Conservation (phyloP, 2,329 filamentous ascomycete species). For the Zasmidium angulare region DNA sequence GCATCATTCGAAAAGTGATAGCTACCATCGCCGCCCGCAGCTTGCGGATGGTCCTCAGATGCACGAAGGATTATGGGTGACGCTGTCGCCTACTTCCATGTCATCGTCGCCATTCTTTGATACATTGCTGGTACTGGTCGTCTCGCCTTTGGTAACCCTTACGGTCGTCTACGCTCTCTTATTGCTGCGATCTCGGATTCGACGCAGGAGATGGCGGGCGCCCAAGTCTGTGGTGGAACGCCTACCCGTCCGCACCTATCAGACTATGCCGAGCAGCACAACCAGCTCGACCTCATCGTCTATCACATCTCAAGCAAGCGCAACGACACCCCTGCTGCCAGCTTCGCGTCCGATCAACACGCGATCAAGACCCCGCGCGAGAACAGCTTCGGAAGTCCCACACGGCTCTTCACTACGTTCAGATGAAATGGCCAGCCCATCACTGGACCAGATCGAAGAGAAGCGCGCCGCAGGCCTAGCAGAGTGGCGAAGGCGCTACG, state of each 20-base stretch:
- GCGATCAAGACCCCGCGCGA: constrained; percentile 61
- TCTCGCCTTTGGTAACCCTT: constrained; percentile 88
- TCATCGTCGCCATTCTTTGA: constrained; percentile 93
- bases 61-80: constrained; percentile 90
- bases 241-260: constrained; percentile 92
- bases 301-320: constrained; percentile 25
- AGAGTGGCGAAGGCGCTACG: constrained; percentile 59
- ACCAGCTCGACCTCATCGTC: constrained; percentile 41
- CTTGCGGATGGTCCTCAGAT: constrained; percentile 16
- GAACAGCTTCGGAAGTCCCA: constrained; percentile 62
- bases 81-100: constrained; percentile 82
- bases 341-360: constrained; percentile 22
- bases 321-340: constrained; percentile 78
- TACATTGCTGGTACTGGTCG: constrained; percentile 91
- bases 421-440: constrained; percentile 27
- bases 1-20: constrained; percentile 12
- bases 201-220: constrained; percentile 89
- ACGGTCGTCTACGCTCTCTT: constrained; percentile 90
- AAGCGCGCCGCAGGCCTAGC: constrained; percentile 53
- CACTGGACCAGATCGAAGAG: constrained; percentile 47
- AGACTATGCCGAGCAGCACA: constrained; percentile 70
- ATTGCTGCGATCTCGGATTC: constrained; percentile 82
- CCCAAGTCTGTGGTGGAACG: constrained; percentile 94
- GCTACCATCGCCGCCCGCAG: constrained; percentile 6
- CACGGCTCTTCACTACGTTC: constrained; percentile 32